phyloP scores from a whole-genome alignment of 306 rosid genomes.

The Cicer judaicum region DNA sequence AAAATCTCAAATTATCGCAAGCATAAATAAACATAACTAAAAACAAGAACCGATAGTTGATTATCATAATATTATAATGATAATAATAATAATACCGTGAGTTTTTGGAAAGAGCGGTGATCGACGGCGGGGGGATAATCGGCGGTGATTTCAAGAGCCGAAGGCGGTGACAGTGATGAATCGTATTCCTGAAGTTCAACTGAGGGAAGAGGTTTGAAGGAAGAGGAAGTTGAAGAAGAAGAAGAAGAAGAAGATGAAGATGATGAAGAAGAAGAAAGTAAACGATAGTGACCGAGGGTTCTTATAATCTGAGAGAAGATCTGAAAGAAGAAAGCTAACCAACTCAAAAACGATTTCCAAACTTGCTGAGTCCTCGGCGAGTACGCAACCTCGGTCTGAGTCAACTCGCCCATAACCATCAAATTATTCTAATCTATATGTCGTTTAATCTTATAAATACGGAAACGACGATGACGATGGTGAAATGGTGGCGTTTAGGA shows the following conservation, averaged over 20 bases:
- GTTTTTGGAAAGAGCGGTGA: constrained; percentile 48
- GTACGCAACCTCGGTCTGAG: constrained; percentile 77
- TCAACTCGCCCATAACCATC: constrained; percentile 81
- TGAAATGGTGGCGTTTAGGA: neutral
- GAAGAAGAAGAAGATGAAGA: constrained; percentile 54
- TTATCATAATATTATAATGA: neutral
- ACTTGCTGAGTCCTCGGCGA: constrained; percentile 66
- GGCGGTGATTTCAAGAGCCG: constrained; percentile 58
- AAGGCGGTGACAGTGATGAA: constrained; percentile 21
- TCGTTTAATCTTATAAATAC: too few relatives aligned
- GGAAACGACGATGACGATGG: neutral
- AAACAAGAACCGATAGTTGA: neutral
- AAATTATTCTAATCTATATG: too few relatives aligned
- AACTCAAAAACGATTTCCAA: constrained; percentile 78
- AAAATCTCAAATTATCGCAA: neutral
- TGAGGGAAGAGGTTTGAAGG: constrained; percentile 82
- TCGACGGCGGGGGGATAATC: constrained; percentile 44
- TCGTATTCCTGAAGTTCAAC: constrained; percentile 70
- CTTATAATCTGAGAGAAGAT: constrained; percentile 86
- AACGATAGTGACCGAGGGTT: constrained; percentile 75
- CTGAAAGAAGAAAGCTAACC: constrained; percentile 89
- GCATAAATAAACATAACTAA: neutral
- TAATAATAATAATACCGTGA: constrained; percentile 58
- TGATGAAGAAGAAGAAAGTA: constrained; percentile 64
- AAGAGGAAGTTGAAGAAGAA: constrained; percentile 46